Evolutionary conservation across 768 basidiomycete genomes (phyloP), one percentile per base, ranked within the genome.

Genomic region (Leccinum barrowsii): DNA sequence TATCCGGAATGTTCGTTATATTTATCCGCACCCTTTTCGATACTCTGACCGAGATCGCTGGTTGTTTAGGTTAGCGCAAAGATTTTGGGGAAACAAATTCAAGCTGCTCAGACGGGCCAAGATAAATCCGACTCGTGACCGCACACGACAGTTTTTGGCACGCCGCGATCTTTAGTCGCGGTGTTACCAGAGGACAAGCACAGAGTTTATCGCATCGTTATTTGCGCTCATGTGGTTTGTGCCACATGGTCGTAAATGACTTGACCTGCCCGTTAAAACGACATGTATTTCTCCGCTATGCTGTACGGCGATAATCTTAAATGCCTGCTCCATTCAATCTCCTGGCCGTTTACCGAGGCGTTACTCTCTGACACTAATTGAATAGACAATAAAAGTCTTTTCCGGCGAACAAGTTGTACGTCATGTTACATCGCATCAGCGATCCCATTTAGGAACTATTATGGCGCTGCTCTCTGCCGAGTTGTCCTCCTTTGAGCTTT

Each of bases 31-130:
- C 34, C 62, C 60, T 63, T 63, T 64, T 62, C 58, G 35, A 55
- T 50, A n/a, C 40, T 55, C 42, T 62, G 49, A 62, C 56, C 24
- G 50, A 56, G 58, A 58, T 52, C 44, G 24, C 55, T 44, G 63
- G 59, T 61, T 64, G 61, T 61, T 59, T 66, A 92, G 90, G 86
- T 93, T 60, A 83, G 89, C 70, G 90, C 90, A 59, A 92, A 90
- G 73, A 87, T 92, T 59, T 70, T 91, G 48, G 85, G 86, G 10
- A 78, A 85, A 71, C 79, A 77, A 62, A 70, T 87, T 73, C 74
- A 78, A 63, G 73, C 73, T 37, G 59, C 60, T 48, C 67, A 72
- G 55, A 57, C 50, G 3, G 56, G 21, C 19, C n/a, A 76, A 64
- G 74, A 79, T 58, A 61, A 68, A 61, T 57, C 73, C 46, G 72